Base-by-base conservation (phyloP, 441 rosid genomes). In the Mallotus japonicus region DNA sequence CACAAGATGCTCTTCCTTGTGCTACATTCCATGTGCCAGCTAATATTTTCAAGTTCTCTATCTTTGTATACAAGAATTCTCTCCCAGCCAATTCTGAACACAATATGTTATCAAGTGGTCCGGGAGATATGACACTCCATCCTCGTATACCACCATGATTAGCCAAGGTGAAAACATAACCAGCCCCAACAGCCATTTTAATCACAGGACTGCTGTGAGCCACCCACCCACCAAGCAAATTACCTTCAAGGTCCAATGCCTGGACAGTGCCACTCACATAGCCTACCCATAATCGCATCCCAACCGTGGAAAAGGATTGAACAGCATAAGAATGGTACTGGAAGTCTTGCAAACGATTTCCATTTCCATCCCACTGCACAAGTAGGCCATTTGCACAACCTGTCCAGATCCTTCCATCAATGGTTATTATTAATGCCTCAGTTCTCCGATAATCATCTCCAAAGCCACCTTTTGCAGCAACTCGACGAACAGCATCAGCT, bases 1-100 rank as follows among this genome's bases (percentile, higher is more conserved):
- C 98, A 58, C 77, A 89, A 67, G 93, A 81, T 72, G 96, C 95
- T 87, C 90, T 89, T 84, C 93, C 99, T 77, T 93, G 96, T 40
- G 97, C 98, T 67, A 96, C 98, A 89, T 96, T 96, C 99, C 99
- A 96, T 14, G 99, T 88, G 63, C 96, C 99, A n/a, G 89, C 70
- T 69, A 93, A 76, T 75, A 96, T 84, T 74, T 89, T 91, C 70
- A 96, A 67, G 75, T 85, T 85, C 72, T 84, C 90, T 65, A 85
- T 86, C 79, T 85, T 90, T 49, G 88, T 85, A 76, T 93, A 96
- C 69, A 78, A 65, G 19, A 80, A 77, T 76, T 90, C 98, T 73
- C 85, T 89, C 72, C 82, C 82, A 9, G 93, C 80, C 78, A 96
- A 70, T 78, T 92, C 96, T 68, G 90, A 73, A 62, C 97, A 86